Base-by-base conservation (phyloP, 345 rosid species). In the Salix purpurea region DNA sequence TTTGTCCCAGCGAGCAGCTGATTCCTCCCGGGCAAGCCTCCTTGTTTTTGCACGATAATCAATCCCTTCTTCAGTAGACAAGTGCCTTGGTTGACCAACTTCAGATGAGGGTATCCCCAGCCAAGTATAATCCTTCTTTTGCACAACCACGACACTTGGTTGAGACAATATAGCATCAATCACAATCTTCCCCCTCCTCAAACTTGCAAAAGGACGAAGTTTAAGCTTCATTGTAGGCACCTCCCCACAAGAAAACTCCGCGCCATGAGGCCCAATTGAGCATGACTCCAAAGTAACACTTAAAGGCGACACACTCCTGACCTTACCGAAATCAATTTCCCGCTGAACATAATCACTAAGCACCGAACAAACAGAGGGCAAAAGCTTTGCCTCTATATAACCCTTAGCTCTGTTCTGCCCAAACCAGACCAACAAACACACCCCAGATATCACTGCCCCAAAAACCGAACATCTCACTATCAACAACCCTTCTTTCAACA, bases 231-330 rank as follows among this genome's bases (percentile, higher is more conserved):
- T 80, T 34, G 91, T 86, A 11, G 96, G 89, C 60, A 90, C 91
- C 87, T 95, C 97, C 52, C 93, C 97, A 79, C 97, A 95, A 30
- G 99, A 95, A 67, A 95, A 95, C 46, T 95, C 99, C 71, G 91
- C 88, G 50, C 34, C 15, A 67, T 91, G 93, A 79, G 99, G 93
- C 58, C 99, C 99, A 75, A 85, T 68, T 1, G 94, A 89, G 80
- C 89, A 87, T 1, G 96, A 88, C 79, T 95, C 99, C 80, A 95
- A 83, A 16, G 97, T 95, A 54, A 93, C 86, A 78, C 89, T 89
- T 76, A 93, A 75, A 73, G 97, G 97, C 5, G 99, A 95, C 77
- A 95, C 86, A 77, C 96, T 86, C 30, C 89, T 87, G 62, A 93
- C 97, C 85, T 88, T 95, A 40, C 97, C 97, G 62, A 90, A 86